Evolutionary conservation across 2,329 filamentous ascomycete species (phyloP), one percentile per base, ranked within the genome.

Genomic region (Scedosporium boydii): DNA sequence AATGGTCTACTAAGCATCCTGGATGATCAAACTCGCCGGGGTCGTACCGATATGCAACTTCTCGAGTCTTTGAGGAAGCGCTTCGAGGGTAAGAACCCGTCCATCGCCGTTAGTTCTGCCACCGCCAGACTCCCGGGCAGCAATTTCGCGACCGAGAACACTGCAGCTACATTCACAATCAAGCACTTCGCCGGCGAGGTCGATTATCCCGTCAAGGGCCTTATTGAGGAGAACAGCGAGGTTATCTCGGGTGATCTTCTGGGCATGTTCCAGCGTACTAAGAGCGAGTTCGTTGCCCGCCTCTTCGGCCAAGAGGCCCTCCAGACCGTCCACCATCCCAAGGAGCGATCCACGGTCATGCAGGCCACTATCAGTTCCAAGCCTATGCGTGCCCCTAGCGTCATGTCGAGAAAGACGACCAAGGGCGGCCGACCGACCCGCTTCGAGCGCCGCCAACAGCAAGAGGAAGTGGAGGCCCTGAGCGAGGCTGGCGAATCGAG

Each of bases 111-210:
- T 4, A 85, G 88, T 61, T 86, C 87, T 57, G 80, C 90, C 1
- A 93, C 87, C 0, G 84, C 90, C 29, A 87, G 88, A 66, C 80
- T 96, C 27, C 91, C 91, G 5, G 92, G 93, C 60, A 95, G 90
- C 77, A 96, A 96, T 73, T 96, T 96, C 74, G 79, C 88, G 59
- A 93, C 93, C 0, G 88, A 91, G 65, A 96, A 96, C 74, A 82
- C 85, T 0, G 82, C 89, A 0, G 88, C 91, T 4, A 84, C 84
- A 9, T 99, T 99, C 76, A 93, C 92, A 0, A 87, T 99, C 63
- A 92, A 90, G 74, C 95, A 99, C 74, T 99, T 96, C 74, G 93
- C 93, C 46, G 95, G 95, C 59, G 95, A 98, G 72, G 91, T 99
- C 4, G 95, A 99, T 65, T 99, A 99, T 71, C 87, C 91, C 2